Conservation (phyloP, 139 green algal species). For the Chlorella sorokiniana region DNA sequence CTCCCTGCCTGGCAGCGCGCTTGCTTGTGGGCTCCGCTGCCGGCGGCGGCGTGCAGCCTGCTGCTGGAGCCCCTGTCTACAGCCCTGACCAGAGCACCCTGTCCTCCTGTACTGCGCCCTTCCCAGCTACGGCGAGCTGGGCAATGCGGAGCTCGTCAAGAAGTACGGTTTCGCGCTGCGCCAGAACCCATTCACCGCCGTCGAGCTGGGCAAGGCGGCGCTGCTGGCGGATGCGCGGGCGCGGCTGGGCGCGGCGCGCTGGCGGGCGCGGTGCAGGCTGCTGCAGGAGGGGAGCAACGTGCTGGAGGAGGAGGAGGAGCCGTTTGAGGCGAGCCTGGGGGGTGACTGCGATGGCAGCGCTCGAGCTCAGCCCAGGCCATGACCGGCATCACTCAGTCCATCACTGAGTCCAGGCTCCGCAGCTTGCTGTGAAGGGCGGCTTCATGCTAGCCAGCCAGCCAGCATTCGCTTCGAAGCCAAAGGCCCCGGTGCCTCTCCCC, state of each 20-base stretch:
- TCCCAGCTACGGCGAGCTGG: slow-evolving; percentile 56
- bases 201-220: slow-evolving; percentile 35
- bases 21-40: too few species aligned
- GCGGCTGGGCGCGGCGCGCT: background rate
- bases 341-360: too few species aligned
- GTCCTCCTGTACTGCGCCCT: background rate
- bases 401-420: too few species aligned
- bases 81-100: background rate
- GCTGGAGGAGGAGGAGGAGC: slow-evolving; percentile 50
- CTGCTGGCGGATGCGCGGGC: slow-evolving; percentile 32
- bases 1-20: too few species aligned
- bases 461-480: too few species aligned
- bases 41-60: too few species aligned
- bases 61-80: too few species aligned
- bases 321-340: slow-evolving; percentile 42
- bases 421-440: too few species aligned
- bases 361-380: too few species aligned
- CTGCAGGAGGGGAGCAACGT: slow-evolving; percentile 34
- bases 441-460: too few species aligned
- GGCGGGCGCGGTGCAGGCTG: slow-evolving; percentile 5
- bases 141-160: slow-evolving; percentile 60
- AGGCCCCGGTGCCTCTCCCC: too few species aligned
- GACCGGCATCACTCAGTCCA: too few species aligned
- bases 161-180: slow-evolving; percentile 74
- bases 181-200: slow-evolving; percentile 57